phyloP scores from a whole-genome alignment of 208 protist species.

The Leishmania mexicana region DNA sequence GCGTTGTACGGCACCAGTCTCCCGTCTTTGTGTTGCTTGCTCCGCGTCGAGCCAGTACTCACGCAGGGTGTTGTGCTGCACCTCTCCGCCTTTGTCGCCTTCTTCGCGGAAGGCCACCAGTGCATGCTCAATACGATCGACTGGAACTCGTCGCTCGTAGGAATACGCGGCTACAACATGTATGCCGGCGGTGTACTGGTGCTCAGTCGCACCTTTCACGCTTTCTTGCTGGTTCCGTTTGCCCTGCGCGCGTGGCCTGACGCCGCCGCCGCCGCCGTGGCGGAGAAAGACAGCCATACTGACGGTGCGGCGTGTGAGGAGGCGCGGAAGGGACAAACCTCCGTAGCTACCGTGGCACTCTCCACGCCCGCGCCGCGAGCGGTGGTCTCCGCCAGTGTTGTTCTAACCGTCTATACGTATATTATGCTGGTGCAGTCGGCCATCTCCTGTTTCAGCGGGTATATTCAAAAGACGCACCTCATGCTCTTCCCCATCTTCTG shows the following conservation, averaged over 20 bases:
- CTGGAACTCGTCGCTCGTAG: slow-evolving; percentile 80
- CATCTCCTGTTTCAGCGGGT: slow-evolving; percentile 56
- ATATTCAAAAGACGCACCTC: slow-evolving; percentile 76
- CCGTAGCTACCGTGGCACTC: not conserved
- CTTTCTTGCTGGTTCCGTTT: slow-evolving; percentile 52
- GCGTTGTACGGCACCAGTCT: slow-evolving; percentile 43
- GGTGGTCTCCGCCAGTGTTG: not conserved
- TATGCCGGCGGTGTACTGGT: slow-evolving; percentile 60
- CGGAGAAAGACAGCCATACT: not conserved
- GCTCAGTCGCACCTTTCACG: slow-evolving; percentile 63
- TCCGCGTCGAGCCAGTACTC: slow-evolving; percentile 10
- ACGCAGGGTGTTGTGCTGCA: slow-evolving; percentile 52
- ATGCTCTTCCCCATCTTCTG: slow-evolving; percentile 91
- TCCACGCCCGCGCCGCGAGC: not conserved
- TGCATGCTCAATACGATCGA: slow-evolving; percentile 77
- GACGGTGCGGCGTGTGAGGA: not conserved
- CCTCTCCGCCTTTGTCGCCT: slow-evolving; percentile 48
- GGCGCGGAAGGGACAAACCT: not conserved
- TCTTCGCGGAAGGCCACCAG: slow-evolving; percentile 77
- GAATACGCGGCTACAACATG: slow-evolving; percentile 53
- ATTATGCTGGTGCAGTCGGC: slow-evolving; percentile 47
- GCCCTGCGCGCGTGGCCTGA: slow-evolving; percentile 22
- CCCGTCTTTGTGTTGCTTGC: slow-evolving; percentile 23
- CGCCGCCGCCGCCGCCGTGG: not conserved
- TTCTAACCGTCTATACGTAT: slow-evolving; percentile 44